Percentiles rank a stretch among this genome's conserved stretches.
Conservation (phyloP, 192 early-diverging fungal species). For the Anaeromyces robustus region DNA sequence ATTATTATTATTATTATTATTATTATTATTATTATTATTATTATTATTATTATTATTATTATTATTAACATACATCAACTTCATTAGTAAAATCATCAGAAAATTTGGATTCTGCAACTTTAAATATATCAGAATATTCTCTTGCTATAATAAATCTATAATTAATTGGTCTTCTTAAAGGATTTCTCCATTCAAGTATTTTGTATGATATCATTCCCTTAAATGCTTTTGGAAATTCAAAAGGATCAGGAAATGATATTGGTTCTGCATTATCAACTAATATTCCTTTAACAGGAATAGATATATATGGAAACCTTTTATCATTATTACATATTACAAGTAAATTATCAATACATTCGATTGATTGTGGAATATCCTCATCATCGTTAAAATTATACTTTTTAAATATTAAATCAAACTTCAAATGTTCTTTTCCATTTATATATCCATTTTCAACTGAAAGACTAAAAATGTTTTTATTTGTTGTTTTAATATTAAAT, state of each 20-base stretch:
- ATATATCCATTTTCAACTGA: neutral
- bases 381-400: neutral
- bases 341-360: neutral
- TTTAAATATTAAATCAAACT: neutral
- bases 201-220: neutral
- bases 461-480: neutral
- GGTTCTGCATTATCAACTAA: neutral
- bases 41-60: too few relatives aligned
- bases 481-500: neutral
- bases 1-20: too few relatives aligned
- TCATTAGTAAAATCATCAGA: neutral
- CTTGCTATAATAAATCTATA: neutral
- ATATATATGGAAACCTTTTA: neutral
- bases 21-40: too few relatives aligned
- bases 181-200: neutral
- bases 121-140: neutral
- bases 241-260: neutral
- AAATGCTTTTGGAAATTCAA: neutral
- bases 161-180: neutral
- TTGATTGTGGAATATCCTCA: neutral
- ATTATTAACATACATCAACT: neutral
- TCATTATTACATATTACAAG: neutral
- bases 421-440: neutral
- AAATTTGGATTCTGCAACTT: neutral
- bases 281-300: neutral